phyloP scores from a whole-genome alignment of 2,329 filamentous ascomycete species.

The Claviceps sp. region DNA sequence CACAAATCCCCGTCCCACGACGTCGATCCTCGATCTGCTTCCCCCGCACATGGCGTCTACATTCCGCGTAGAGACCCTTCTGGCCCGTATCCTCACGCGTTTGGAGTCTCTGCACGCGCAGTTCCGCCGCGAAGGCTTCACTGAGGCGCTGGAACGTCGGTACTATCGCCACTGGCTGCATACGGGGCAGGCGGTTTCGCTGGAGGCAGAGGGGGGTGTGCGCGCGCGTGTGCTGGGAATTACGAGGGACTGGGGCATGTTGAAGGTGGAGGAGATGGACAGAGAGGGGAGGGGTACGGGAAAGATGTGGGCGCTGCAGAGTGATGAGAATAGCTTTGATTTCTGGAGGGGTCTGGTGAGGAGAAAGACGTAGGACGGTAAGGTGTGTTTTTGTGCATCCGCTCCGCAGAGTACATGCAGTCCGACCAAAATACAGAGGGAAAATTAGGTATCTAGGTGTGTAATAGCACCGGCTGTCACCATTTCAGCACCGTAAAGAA shows the following conservation, averaged over 20 bases:
- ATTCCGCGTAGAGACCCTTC: constrained; percentile 64
- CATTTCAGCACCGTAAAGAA: no score
- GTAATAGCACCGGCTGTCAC: no score
- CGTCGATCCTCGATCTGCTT: constrained; percentile 65
- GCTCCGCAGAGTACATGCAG: neutral
- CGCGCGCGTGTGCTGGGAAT: constrained; percentile 73
- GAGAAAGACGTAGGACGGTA: constrained; percentile 48
- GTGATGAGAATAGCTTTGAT: constrained; percentile 96
- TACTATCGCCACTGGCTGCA: constrained; percentile 87
- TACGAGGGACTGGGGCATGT: constrained; percentile 77
- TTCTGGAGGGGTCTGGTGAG: constrained; percentile 83
- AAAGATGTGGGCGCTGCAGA: constrained; percentile 71
- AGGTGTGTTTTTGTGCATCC: neutral
- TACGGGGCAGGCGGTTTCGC: constrained; percentile 52
- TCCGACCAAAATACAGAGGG: no score
- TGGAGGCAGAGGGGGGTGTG: constrained; percentile 68
- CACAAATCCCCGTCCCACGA: constrained; percentile 72
- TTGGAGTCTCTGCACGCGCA: constrained; percentile 66
- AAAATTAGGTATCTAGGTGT: no score
- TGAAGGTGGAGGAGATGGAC: constrained; percentile 72
- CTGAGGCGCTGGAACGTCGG: constrained; percentile 51
- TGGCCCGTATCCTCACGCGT: constrained; percentile 64
- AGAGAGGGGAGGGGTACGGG: constrained; percentile 62
- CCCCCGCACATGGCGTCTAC: constrained; percentile 30
- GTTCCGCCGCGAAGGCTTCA: constrained; percentile 68